Evolutionary conservation across 1,284 basidiomycete species (phyloP).

Genomic region (Athelia sp.): DNA sequence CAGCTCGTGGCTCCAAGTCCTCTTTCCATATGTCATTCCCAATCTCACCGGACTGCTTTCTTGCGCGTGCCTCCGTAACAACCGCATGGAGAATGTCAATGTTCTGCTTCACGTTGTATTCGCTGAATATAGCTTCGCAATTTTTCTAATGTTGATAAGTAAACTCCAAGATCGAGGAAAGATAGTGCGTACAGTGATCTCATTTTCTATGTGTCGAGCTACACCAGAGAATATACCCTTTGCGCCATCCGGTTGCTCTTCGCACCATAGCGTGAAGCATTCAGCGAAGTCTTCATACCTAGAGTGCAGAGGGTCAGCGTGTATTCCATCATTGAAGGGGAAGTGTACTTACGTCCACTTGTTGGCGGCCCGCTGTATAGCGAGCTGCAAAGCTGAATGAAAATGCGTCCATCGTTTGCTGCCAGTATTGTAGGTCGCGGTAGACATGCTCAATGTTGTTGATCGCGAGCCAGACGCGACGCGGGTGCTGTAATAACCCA

Average conservation of each 20-base stretch:
- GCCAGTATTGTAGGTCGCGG: constrained; percentile 42
- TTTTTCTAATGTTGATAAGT: constrained; percentile 18
- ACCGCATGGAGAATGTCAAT: constrained; percentile 66
- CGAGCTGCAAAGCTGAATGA: constrained; percentile 68
- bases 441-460: background rate
- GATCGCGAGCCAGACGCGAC: no score
- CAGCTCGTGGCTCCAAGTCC: constrained; percentile 51
- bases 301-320: constrained; percentile 5
- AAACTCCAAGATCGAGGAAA: background rate
- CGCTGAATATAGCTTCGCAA: constrained; percentile 54
- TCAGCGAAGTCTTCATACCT: constrained; percentile 76
- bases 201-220: constrained; percentile 62
- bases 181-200: constrained; percentile 45
- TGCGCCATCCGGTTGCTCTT: constrained; percentile 67
- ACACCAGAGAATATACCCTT: constrained; percentile 62
- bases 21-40: constrained; percentile 60
- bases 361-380: constrained; percentile 68
- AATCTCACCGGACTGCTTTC: constrained; percentile 40
- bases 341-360: constrained; percentile 83
- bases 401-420: constrained; percentile 75
- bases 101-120: constrained; percentile 60
- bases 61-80: constrained; percentile 64
- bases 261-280: constrained; percentile 70
- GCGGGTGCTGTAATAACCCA: no score
- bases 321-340: background rate